These are phyloP conservation scores for Cenchrus americanus DNA, from an alignment of 176 grass and related monocot genomes.

Conservation along the genomic window DNA sequence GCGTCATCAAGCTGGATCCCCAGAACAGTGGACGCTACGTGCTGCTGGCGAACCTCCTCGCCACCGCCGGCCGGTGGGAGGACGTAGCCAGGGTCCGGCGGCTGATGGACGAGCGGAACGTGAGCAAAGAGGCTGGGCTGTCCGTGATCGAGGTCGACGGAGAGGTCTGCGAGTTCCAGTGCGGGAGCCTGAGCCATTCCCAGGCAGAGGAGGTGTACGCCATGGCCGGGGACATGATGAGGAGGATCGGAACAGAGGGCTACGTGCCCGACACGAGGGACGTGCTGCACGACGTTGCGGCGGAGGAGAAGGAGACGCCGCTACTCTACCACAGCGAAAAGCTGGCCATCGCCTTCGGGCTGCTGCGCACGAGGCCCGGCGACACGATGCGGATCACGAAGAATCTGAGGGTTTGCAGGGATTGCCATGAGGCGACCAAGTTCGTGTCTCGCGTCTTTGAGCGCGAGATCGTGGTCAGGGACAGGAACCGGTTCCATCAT, in stretches of 20 bases:
- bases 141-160: constrained; percentile 67
- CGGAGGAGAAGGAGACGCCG: constrained; percentile 57
- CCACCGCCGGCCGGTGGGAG: constrained; percentile 63
- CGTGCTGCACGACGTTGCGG: constrained; percentile 53
- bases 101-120: constrained; percentile 66
- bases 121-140: constrained; percentile 71
- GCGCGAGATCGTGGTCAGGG: constrained; percentile 73
- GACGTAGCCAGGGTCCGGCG: constrained; percentile 62
- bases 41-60: constrained; percentile 76
- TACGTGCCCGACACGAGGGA: constrained; percentile 50
- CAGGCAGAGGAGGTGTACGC: constrained; percentile 56
- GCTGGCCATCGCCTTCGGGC: constrained; percentile 78
- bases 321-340: constrained; percentile 88
- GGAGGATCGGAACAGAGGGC: constrained; percentile 59
- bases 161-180: constrained; percentile 60
- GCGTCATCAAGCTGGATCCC: constrained; percentile 72
- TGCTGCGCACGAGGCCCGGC: constrained; percentile 50
- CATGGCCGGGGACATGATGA: constrained; percentile 68
- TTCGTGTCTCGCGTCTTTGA: constrained; percentile 63
- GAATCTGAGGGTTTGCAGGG: constrained; percentile 73
- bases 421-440: constrained; percentile 72
- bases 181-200: constrained; percentile 57
- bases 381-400: constrained; percentile 65
- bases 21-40: constrained; percentile 76
- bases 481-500: constrained; percentile 84